A percentile compares a stretch with the other conserved stretches of the same genome.
phyloP scores from a whole-genome alignment of 2,329 filamentous ascomycete genomes.

The Nothophoma quercina region DNA sequence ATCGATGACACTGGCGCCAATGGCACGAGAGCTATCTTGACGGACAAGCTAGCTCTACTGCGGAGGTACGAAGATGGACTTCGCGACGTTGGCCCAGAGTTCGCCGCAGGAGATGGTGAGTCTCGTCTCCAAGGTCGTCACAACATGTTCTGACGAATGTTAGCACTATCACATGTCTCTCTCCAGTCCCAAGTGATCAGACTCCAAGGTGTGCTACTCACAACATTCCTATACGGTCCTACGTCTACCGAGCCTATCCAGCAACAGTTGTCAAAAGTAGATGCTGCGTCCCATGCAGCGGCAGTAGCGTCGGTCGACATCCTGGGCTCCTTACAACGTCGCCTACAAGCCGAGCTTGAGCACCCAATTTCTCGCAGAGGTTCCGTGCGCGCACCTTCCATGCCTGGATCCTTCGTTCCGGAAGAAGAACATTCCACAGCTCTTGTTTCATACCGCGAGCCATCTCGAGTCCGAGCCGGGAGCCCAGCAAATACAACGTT shows the following conservation, averaged over 20 bases:
- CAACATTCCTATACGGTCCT: constrained; percentile 46
- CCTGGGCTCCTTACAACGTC: constrained; percentile 35
- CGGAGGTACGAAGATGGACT: constrained; percentile 41
- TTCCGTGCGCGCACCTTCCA: neutral
- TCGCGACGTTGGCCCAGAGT: constrained; percentile 37
- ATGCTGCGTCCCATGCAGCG: constrained; percentile 41
- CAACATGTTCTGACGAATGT: neutral
- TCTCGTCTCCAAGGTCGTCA: neutral
- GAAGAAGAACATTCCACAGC: constrained; percentile 30
- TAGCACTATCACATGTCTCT: constrained; percentile 42
- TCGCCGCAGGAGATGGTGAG: constrained; percentile 46
- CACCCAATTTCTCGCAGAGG: constrained; percentile 18
- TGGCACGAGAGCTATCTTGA: constrained; percentile 39
- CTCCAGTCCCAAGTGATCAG: constrained; percentile 48
- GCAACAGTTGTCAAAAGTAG: constrained; percentile 40
- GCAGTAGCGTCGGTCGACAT: constrained; percentile 39
- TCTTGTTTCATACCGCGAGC: constrained; percentile 31
- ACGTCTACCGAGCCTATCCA: constrained; percentile 42
- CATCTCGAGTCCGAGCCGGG: constrained; percentile 19
- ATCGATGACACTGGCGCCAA: constrained; percentile 35
- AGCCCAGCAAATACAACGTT: constrained; percentile 40
- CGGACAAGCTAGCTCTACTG: constrained; percentile 44
- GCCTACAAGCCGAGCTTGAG: constrained; percentile 29
- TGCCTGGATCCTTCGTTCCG: constrained; percentile 5
- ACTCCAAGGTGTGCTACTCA: constrained; percentile 42